These are phyloP conservation scores for Helicocarpus griseus DNA, from an alignment of 2,329 filamentous ascomycete genomes.

Conservation along the genomic window DNA sequence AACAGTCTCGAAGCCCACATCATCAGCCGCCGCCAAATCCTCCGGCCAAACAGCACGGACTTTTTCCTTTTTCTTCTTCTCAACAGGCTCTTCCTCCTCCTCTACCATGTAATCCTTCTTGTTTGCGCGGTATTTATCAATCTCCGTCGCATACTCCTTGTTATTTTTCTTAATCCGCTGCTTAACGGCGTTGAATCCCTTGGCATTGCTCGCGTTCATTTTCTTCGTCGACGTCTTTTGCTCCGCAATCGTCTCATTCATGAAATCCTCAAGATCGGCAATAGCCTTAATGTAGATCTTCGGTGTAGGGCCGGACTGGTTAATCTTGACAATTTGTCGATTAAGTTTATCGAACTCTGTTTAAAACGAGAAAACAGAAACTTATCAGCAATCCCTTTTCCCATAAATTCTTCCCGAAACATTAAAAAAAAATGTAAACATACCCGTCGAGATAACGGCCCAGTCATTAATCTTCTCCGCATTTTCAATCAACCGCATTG, in stretches of 20 bases:
- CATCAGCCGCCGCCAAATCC: constrained; percentile 44
- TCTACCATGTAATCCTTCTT: constrained; percentile 84
- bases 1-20: constrained; percentile 82
- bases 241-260: constrained; percentile 90
- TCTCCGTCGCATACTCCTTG: constrained; percentile 81
- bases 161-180: constrained; percentile 98
- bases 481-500: constrained; percentile 87
- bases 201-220: constrained; percentile 94
- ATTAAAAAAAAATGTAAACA: constrained; percentile 24
- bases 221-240: constrained; percentile 95
- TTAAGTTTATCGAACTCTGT: constrained; percentile 92
- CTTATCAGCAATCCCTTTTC: background rate
- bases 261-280: constrained; percentile 84
- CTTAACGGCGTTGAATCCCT: constrained; percentile 91
- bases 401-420: background rate
- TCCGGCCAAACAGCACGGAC: constrained; percentile 31
- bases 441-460: constrained; percentile 83
- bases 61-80: constrained; percentile 43
- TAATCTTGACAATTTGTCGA: constrained; percentile 71
- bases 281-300: constrained; percentile 90
- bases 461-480: constrained; percentile 96
- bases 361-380: background rate
- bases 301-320: constrained; percentile 66
- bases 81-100: constrained; percentile 58
- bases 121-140: constrained; percentile 77